Conservation (phyloP, 768 basidiomycete species). For the Boletus vinaceobasis region DNA sequence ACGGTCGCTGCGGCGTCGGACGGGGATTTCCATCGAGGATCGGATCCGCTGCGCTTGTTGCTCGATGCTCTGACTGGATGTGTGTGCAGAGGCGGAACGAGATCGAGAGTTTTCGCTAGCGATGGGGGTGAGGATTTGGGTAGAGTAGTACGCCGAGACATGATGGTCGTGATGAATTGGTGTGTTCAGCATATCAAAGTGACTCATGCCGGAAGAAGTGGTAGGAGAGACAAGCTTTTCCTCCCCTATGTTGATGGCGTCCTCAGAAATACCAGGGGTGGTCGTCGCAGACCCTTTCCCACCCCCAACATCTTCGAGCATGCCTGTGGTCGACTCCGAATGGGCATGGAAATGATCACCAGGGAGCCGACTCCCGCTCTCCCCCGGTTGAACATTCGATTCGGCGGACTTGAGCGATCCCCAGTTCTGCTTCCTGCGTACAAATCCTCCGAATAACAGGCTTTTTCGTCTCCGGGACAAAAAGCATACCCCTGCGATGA, state of each 20-base stretch:
- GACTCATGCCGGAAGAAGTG: constrained; percentile 13
- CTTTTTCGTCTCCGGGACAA: constrained; percentile 22
- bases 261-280: constrained; percentile 23
- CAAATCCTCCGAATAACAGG: constrained; percentile 26
- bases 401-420: constrained; percentile 25
- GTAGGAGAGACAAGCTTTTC: constrained; percentile 24
- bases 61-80: constrained; percentile 22
- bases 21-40: constrained; percentile 30
- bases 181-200: constrained; percentile 18
- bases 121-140: constrained; percentile 4
- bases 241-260: constrained; percentile 9
- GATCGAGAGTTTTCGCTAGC: constrained; percentile 5
- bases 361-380: background rate
- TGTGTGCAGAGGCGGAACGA: constrained; percentile 7
- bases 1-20: constrained; percentile 24
- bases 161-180: constrained; percentile 19
- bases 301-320: constrained; percentile 8
- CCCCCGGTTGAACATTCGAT: constrained; percentile 13
- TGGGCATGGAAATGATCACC: constrained; percentile 14
- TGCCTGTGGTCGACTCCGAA: constrained; percentile 23
- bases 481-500: constrained; percentile 32
- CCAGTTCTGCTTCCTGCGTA: constrained; percentile 22
- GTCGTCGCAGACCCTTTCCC: constrained; percentile 13
- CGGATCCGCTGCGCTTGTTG: constrained; percentile 32
- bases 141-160: constrained; percentile 18